phyloP scores from a whole-genome alignment of 2,329 filamentous ascomycete genomes.

The Cercospora sp. region DNA sequence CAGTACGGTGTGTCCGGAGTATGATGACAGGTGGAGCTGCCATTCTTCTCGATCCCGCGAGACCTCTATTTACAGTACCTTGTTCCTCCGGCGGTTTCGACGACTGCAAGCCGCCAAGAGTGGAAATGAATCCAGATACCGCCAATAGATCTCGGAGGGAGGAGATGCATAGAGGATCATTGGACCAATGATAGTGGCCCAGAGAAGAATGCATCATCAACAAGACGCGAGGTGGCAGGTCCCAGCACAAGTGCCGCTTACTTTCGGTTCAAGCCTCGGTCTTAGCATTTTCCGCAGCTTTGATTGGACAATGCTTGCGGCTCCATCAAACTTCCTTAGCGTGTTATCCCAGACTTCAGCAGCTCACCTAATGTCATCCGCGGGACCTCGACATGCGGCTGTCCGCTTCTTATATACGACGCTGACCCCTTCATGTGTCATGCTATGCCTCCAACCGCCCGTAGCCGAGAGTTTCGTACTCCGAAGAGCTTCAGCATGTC shows the following conservation, averaged over 20 bases:
- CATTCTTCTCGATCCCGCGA: too few relatives aligned
- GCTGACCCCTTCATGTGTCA: slow-evolving; percentile 9
- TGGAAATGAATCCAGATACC: too few relatives aligned
- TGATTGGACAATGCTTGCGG: slow-evolving; percentile 4
- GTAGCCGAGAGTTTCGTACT: background rate
- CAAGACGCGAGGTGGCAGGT: background rate
- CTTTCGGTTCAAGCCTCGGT: slow-evolving; percentile 1
- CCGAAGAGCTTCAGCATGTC: slow-evolving; percentile 3
- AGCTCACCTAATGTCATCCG: background rate
- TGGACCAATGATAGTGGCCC: background rate
- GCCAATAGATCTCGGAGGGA: too few relatives aligned
- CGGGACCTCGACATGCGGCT: background rate
- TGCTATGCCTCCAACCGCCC: slow-evolving; percentile 3
- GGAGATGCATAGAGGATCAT: too few relatives aligned
- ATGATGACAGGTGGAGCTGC: too few relatives aligned
- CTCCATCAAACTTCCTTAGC: background rate
- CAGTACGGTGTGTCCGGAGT: too few relatives aligned
- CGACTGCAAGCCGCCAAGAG: too few relatives aligned
- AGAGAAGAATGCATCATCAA: background rate
- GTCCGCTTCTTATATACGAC: background rate
- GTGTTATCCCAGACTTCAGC: background rate
- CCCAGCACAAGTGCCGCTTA: background rate
- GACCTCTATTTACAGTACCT: too few relatives aligned
- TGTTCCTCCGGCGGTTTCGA: too few relatives aligned
- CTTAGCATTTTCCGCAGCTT: background rate